These are phyloP conservation scores for Sordaria brevicollis DNA, from an alignment of 495 filamentous ascomycete species.

Conservation along the genomic window DNA sequence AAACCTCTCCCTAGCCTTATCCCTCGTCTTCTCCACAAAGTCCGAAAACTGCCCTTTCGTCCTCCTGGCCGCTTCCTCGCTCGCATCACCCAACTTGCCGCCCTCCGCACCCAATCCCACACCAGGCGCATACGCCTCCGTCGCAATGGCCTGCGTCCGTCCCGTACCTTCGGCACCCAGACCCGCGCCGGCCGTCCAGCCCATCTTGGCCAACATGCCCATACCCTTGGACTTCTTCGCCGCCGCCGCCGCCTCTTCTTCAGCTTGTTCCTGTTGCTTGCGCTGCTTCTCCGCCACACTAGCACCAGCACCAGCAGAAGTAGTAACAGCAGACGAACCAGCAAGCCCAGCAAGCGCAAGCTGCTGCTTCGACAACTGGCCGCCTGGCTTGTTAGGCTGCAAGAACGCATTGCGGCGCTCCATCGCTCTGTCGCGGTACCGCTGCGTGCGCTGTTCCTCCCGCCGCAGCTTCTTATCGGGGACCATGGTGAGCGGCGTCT, in stretches of 20 bases:
- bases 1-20: conserved; percentile 71
- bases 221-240: conserved; percentile 66
- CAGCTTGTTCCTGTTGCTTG: conserved; percentile 12
- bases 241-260: conserved; percentile 8
- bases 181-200: conserved; percentile 71
- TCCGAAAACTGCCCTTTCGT: conserved; percentile 59
- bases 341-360: background rate
- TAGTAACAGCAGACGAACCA: background rate
- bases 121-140: conserved; percentile 69
- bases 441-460: conserved; percentile 28
- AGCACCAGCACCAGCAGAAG: background rate
- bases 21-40: conserved; percentile 69
- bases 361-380: background rate
- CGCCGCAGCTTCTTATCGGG: conserved; percentile 25
- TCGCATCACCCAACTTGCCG: conserved; percentile 73
- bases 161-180: conserved; percentile 74
- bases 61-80: conserved; percentile 64
- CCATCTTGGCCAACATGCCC: conserved; percentile 80
- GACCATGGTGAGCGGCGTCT: conserved; percentile 37
- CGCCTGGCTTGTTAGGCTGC: conserved; percentile 41
- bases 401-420: conserved; percentile 70
- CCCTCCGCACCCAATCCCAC: conserved; percentile 82
- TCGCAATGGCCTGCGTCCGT: conserved; percentile 63
- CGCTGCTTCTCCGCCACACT: conserved; percentile 14
- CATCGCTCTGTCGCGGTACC: conserved; percentile 74